Conservation (phyloP, 2,329 filamentous ascomycete species). For the Paecilomyces niveus region DNA sequence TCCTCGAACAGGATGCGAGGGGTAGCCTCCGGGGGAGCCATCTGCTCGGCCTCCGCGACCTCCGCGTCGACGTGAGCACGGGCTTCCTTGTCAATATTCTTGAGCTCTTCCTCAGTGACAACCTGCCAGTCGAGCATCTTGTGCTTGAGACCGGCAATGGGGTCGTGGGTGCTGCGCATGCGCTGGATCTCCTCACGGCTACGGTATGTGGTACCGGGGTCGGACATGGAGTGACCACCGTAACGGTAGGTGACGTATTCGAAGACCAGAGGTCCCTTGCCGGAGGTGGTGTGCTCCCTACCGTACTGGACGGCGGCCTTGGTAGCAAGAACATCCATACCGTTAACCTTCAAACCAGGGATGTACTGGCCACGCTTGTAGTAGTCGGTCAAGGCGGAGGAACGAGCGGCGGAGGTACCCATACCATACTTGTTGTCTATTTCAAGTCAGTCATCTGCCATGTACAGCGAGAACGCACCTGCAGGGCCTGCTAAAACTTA, state of each 20-base stretch:
- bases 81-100: constrained; percentile 90
- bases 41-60: constrained; percentile 83
- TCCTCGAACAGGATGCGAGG: constrained; percentile 88
- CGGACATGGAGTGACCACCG: constrained; percentile 99
- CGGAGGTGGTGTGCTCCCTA: constrained; percentile 75
- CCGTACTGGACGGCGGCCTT: constrained; percentile 93
- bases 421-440: constrained; percentile 99
- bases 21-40: constrained; percentile 71
- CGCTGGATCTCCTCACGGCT: constrained; percentile 99
- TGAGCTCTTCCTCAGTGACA: constrained; percentile 87
- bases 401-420: constrained; percentile 92
- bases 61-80: constrained; percentile 79
- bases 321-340: constrained; percentile 97
- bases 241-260: constrained; percentile 99
- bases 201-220: constrained; percentile 97
- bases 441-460: constrained; percentile 17
- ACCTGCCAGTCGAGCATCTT: constrained; percentile 96
- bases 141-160: constrained; percentile 95
- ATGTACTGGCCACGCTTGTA: constrained; percentile 99
- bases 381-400: constrained; percentile 95
- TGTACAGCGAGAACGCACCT: neutral
- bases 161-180: constrained; percentile 98
- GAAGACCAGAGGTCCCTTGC: constrained; percentile 89
- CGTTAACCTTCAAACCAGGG: constrained; percentile 97
- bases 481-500: constrained; percentile 44